These are phyloP conservation scores for Imleria badia DNA, from an alignment of 768 basidiomycete species.

Conservation along the genomic window DNA sequence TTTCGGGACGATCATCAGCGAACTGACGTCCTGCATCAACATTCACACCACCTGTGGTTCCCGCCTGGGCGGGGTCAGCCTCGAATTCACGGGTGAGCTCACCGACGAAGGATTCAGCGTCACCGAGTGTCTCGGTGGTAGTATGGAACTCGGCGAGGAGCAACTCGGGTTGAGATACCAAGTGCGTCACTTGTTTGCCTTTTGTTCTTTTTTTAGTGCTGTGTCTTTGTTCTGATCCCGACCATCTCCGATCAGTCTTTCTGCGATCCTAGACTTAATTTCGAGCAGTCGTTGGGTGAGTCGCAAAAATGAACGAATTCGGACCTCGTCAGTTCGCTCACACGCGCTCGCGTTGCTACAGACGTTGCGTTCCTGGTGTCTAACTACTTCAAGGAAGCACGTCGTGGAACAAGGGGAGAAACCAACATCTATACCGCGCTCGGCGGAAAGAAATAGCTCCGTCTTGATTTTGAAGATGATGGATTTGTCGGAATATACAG, in stretches of 20 bases:
- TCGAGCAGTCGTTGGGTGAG: conserved; percentile 91
- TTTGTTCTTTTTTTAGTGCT: background rate
- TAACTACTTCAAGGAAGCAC: conserved; percentile 72
- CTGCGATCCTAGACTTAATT: conserved; percentile 93
- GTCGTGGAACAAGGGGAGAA: conserved; percentile 36
- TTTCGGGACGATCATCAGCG: conserved; percentile 85
- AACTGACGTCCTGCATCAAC: conserved; percentile 76
- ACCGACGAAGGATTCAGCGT: conserved; percentile 91
- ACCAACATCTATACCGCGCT: conserved; percentile 31
- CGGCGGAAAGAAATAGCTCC: conserved; percentile 21
- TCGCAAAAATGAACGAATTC: background rate
- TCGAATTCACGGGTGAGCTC: conserved; percentile 92
- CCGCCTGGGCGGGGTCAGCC: conserved; percentile 77
- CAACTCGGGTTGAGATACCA: conserved; percentile 90
- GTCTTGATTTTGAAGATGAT: background rate
- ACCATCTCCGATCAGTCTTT: conserved; percentile 56
- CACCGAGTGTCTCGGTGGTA: conserved; percentile 95
- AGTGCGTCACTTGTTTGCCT: conserved; percentile 36
- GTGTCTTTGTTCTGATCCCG: background rate
- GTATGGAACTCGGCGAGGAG: conserved; percentile 91
- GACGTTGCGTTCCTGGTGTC: conserved; percentile 88
- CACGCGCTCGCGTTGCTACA: conserved; percentile 17
- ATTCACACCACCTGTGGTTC: conserved; percentile 79
- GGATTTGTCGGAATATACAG: conserved; percentile 19
- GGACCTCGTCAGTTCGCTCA: background rate